A percentile compares a stretch with the other conserved stretches of the same genome.
phyloP scores from a whole-genome alignment of 768 basidiomycete genomes.

The Pulveroboletus ravenelii region DNA sequence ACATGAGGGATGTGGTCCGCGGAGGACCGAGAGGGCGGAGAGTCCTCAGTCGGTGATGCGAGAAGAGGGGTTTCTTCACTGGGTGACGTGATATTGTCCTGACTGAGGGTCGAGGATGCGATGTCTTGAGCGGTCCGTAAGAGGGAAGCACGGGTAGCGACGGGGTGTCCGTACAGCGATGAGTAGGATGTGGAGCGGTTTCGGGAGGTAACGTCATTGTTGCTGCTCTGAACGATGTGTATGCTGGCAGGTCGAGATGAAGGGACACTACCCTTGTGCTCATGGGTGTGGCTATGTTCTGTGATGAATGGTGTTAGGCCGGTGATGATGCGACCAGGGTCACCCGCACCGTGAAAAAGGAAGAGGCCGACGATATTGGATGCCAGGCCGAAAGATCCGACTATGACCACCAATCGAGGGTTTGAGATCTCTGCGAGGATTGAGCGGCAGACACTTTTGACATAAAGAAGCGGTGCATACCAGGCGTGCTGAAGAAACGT shows the following conservation, averaged over 20 bases:
- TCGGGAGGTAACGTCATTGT: constrained; percentile 25
- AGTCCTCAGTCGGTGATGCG: neutral
- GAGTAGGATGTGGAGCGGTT: constrained; percentile 44
- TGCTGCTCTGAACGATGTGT: constrained; percentile 9
- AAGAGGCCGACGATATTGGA: constrained; percentile 93
- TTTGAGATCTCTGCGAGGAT: constrained; percentile 71
- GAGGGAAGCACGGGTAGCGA: constrained; percentile 64
- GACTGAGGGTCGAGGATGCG: constrained; percentile 33
- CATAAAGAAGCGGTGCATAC: constrained; percentile 34
- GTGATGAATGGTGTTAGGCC: constrained; percentile 6
- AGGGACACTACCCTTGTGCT: constrained; percentile 36
- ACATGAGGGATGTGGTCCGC: constrained; percentile 9
- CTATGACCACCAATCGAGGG: constrained; percentile 82
- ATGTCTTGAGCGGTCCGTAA: constrained; percentile 85
- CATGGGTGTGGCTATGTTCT: constrained; percentile 66
- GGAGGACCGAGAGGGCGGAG: constrained; percentile 12
- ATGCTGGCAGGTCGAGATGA: constrained; percentile 40
- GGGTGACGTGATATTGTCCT: constrained; percentile 4
- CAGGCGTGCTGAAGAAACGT: constrained; percentile 81
- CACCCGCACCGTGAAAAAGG: constrained; percentile 81
- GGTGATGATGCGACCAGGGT: constrained; percentile 4
- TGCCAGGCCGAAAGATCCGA: constrained; percentile 82
- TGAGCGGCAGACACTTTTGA: constrained; percentile 4
- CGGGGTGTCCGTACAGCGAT: constrained; percentile 71
- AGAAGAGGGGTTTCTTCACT: constrained; percentile 48